Evolutionary conservation across 805 yeast genomes (phyloP), one percentile per base, ranked within the genome.

Genomic region (Danielia reshetovae): DNA sequence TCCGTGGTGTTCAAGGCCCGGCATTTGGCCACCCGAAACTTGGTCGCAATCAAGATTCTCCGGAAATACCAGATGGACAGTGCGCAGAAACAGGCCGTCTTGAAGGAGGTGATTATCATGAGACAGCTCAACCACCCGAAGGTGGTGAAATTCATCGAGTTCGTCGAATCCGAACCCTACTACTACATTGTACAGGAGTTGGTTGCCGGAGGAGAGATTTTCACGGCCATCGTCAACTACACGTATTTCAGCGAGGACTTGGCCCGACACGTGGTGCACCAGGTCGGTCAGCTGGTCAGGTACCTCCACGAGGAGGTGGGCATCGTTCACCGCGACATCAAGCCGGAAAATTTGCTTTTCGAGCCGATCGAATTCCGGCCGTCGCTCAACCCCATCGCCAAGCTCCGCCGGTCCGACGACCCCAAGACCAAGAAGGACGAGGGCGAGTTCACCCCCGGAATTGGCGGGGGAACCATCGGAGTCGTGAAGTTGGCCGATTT

Each of bases 1-100:
- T 85, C 95, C 3, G 72, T 75, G 9, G 97, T 90, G 4, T 85
- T 79, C 63, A 79, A 74, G 52, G 95, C 94, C 0, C 53, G 65
- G 11, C 80, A 81, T 47, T 44, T 60, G 3, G 67, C 5, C 56
- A 61, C 21, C 57, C 71, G 31, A 58, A 61, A 24, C 39, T 21
- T 48, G 6, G 80, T 85, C 11, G 96, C 96, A 9, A 75, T 86
- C 49, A 86, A 86, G 51, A 74, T 85, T 39, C 84, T 87, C 29
- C 71, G 75, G 46, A 86, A 86, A 54, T 59, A 60, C 29, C 69
- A 71, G 34, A 64, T 81, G 68, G 63, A 69, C 33, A 38, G 52
- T 16, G 72, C 72, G 30, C 81, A 77, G 46, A 61, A 75, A 9
- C 64, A 72, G 33, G 74, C 79, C 28, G 79, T 81, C 29, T 62